Evolutionary conservation across 305 asterid species (phyloP).

Genomic region (Solanum chacoense): DNA sequence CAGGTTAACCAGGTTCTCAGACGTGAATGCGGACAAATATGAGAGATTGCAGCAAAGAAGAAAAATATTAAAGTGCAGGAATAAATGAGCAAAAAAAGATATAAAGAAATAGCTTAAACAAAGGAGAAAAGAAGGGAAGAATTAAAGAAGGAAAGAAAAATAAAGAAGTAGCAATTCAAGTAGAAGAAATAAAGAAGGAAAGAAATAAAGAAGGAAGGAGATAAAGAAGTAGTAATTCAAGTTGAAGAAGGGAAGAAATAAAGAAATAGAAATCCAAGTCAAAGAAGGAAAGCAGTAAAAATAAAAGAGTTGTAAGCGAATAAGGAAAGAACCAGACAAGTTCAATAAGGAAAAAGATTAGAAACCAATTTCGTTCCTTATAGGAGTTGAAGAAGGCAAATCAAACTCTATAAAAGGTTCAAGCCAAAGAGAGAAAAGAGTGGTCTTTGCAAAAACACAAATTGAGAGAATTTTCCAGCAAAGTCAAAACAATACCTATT

Average conservation of each 20-base stretch:
- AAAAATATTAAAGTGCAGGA: background rate
- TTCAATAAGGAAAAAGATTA: background rate
- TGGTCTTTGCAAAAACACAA: background rate
- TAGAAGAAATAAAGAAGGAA: background rate
- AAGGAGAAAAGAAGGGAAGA: background rate
- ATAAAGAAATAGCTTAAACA: background rate
- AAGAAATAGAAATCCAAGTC: background rate
- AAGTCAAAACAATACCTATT: background rate
- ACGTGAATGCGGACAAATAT: background rate
- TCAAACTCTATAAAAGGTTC: background rate
- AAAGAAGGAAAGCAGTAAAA: too few relatives aligned
- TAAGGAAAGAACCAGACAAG: background rate
- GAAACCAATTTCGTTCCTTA: background rate
- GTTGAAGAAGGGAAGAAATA: background rate
- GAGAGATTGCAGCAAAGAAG: background rate
- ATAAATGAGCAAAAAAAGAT: background rate
- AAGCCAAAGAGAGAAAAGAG: background rate
- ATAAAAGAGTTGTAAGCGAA: background rate
- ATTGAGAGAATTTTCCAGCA: background rate
- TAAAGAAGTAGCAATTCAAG: background rate
- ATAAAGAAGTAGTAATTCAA: background rate
- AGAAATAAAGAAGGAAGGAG: too few relatives aligned
- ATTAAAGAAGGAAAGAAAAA: too few relatives aligned
- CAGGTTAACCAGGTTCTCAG: background rate
- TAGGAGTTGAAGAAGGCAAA: background rate